Percentiles rank a stretch among this genome's conserved stretches.
Conservation (phyloP, 192 early-diverging fungal species). For the Coemansia aciculifera region DNA sequence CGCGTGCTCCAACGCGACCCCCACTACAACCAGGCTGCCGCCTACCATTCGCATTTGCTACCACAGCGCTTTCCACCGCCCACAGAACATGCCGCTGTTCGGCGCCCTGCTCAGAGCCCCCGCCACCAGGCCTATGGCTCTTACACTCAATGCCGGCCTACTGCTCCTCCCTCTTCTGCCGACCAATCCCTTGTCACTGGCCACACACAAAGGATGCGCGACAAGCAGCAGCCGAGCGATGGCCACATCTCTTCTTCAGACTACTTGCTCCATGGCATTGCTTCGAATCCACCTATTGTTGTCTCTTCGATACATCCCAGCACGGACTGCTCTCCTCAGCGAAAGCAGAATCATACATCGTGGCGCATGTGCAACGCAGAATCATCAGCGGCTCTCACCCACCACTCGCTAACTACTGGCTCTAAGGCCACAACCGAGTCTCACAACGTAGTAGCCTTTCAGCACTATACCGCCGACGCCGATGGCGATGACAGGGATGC, state of each 20-base stretch:
- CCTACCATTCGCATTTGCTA: neutral
- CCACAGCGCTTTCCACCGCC: neutral
- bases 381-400: neutral
- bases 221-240: neutral
- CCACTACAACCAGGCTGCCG: constrained; percentile 38
- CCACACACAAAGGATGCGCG: neutral
- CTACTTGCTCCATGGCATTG: neutral
- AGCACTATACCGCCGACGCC: neutral
- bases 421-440: neutral
- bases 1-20: constrained; percentile 50
- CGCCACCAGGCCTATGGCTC: neutral
- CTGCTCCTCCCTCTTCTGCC: neutral
- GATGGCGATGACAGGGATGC: neutral
- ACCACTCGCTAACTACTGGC: neutral
- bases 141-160: neutral
- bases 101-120: neutral
- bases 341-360: neutral
- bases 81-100: neutral
- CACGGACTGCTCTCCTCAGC: neutral
- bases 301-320: neutral
- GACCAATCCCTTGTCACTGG: neutral
- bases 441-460: neutral
- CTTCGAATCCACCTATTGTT: neutral
- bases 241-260: neutral
- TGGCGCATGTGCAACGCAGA: constrained; percentile 1